phyloP scores from a whole-genome alignment of 352 stramenopile species.

The Phytophthora lateralis region DNA sequence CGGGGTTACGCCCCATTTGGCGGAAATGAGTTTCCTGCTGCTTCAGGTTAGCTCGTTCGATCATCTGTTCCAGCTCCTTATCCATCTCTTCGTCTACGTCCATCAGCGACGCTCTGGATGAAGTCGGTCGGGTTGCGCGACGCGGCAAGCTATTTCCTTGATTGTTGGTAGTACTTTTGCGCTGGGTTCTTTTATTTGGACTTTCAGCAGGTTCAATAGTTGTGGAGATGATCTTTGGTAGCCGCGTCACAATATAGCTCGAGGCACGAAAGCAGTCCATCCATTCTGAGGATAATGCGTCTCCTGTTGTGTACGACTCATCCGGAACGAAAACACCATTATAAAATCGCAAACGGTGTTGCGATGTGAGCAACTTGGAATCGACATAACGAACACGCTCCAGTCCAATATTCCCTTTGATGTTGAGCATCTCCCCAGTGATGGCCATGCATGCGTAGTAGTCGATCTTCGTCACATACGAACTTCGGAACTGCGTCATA shows the following conservation, averaged over 20 bases:
- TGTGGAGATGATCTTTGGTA: not conserved
- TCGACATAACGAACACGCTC: constrained; percentile 79
- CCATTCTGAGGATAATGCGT: constrained; percentile 77
- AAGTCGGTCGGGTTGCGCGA: constrained; percentile 15
- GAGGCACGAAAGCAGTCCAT: constrained; percentile 76
- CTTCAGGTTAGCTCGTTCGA: constrained; percentile 47
- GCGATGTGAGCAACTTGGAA: constrained; percentile 63
- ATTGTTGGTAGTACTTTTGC: constrained; percentile 8
- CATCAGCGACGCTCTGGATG: constrained; percentile 44
- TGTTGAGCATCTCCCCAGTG: constrained; percentile 80
- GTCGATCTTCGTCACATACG: constrained; percentile 87
- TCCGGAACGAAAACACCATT: constrained; percentile 80
- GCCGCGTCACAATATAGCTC: constrained; percentile 28
- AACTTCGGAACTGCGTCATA: constrained; percentile 80
- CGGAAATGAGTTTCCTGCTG: constrained; percentile 36
- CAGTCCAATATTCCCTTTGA: constrained; percentile 84
- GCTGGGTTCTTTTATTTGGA: not conserved
- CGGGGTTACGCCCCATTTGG: constrained; percentile 8
- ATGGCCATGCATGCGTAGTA: constrained; percentile 87
- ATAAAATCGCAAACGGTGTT: constrained; percentile 65
- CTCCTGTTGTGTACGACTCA: constrained; percentile 61
- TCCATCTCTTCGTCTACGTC: constrained; percentile 73
- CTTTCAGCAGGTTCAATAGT: constrained; percentile 2
- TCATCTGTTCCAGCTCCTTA: constrained; percentile 73
- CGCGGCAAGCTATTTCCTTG: constrained; percentile 1